These are phyloP conservation scores for Suillus brevipes DNA, from an alignment of 768 basidiomycete genomes.

Conservation along the genomic window DNA sequence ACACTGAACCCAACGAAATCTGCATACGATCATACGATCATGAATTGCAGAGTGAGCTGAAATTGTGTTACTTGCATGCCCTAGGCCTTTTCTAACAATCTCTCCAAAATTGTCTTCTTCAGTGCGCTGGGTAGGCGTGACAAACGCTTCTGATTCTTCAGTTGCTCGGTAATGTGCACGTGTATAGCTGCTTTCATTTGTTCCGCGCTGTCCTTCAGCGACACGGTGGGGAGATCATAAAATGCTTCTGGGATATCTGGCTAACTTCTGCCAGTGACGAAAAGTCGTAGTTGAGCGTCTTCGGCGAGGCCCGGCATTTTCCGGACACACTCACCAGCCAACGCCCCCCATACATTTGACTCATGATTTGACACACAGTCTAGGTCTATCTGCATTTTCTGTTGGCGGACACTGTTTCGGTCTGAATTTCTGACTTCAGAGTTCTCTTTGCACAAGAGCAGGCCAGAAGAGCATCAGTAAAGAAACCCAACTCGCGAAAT, in stretches of 20 bases:
- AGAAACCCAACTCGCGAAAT: not conserved
- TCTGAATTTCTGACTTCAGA: not conserved
- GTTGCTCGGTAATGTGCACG: not conserved
- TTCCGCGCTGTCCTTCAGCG: constrained; percentile 1
- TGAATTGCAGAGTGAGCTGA: not conserved
- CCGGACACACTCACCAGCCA: too few relatives aligned
- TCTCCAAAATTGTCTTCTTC: not conserved
- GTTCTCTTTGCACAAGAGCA: not conserved
- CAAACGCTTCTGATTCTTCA: not conserved
- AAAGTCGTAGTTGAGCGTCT: constrained; percentile 5
- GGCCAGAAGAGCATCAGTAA: not conserved
- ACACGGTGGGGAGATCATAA: not conserved
- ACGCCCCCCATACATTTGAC: too few relatives aligned
- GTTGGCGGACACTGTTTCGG: too few relatives aligned
- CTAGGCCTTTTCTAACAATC: constrained; percentile 5
- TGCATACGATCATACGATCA: not conserved
- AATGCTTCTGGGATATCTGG: not conserved
- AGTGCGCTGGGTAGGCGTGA: not conserved
- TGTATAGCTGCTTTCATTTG: not conserved
- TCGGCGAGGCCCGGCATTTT: not conserved
- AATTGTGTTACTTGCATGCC: constrained; percentile 6
- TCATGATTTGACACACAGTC: too few relatives aligned
- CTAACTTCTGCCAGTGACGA: constrained; percentile 7
- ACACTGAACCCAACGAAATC: constrained; percentile 14
- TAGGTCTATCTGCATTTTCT: too few relatives aligned